Evolutionary conservation across 441 rosid genomes (phyloP).

Genomic region (Manihot esculenta): DNA sequence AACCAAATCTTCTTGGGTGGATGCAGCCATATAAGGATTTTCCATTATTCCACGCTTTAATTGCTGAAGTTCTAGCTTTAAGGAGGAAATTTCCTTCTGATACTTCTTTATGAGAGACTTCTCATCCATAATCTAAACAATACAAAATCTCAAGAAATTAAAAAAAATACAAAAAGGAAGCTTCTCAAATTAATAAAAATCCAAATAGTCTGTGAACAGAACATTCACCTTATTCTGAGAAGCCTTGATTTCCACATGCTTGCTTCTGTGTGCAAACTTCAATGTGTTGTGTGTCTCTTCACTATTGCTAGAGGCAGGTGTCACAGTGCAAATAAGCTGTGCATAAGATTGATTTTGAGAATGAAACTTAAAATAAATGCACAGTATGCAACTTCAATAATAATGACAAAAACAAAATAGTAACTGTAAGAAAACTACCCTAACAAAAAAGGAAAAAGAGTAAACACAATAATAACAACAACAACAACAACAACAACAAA

Average conservation of each 20-base stretch:
- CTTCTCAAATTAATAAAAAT: slow-evolving; percentile 14
- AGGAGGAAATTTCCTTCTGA: slow-evolving; percentile 77
- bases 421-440: neutral
- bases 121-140: slow-evolving; percentile 80
- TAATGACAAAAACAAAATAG: slow-evolving; percentile 1
- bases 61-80: slow-evolving; percentile 85
- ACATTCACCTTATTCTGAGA: slow-evolving; percentile 76
- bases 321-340: slow-evolving; percentile 90
- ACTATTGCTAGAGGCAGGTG: slow-evolving; percentile 84
- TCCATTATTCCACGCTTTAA: slow-evolving; percentile 58
- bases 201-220: slow-evolving; percentile 19
- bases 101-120: slow-evolving; percentile 91
- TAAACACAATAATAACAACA: neutral
- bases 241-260: slow-evolving; percentile 82
- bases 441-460: neutral
- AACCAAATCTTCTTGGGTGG: slow-evolving; percentile 73
- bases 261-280: slow-evolving; percentile 91
- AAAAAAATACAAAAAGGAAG: slow-evolving; percentile 21
- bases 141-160: slow-evolving; percentile 4
- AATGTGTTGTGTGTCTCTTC: slow-evolving; percentile 98
- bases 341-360: slow-evolving; percentile 30
- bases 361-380: slow-evolving; percentile 27
- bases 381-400: slow-evolving; percentile 5
- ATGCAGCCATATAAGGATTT: slow-evolving; percentile 43
- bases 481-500: neutral